A percentile compares a stretch with the other conserved stretches of the same genome.
phyloP scores from a whole-genome alignment of 441 rosid genomes.

The Adansonia rubrostipa region DNA sequence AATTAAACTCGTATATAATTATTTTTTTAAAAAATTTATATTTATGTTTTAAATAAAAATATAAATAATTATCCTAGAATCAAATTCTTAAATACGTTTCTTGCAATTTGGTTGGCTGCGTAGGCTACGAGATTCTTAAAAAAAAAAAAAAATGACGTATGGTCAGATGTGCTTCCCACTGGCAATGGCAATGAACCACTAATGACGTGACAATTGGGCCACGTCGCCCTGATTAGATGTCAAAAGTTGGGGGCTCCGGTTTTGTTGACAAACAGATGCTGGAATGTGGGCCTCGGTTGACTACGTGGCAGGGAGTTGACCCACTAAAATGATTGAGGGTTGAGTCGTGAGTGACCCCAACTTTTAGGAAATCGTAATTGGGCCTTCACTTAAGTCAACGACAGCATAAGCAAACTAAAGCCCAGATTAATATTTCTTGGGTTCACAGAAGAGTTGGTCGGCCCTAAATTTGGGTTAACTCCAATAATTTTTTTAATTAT shows the following conservation, averaged over 20 bases:
- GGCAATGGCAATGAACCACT: neutral
- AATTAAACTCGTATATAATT: no score
- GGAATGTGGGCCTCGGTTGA: neutral
- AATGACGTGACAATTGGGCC: no score
- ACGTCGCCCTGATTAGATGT: neutral
- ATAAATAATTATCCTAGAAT: no score
- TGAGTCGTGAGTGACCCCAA: neutral
- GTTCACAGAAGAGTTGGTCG: neutral
- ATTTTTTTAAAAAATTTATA: no score
- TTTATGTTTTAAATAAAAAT: no score
- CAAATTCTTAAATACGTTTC: no score
- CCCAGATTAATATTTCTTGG: neutral
- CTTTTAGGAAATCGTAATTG: neutral
- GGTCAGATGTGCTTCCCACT: no score
- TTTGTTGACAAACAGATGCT: neutral
- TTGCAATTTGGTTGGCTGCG: no score
- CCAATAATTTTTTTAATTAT: neutral
- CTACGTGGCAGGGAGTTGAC: neutral
- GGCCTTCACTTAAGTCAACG: neutral
- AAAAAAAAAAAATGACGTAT: no score
- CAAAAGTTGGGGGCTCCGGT: neutral
- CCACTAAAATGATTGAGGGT: neutral
- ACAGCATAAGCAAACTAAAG: neutral
- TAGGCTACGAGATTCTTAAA: no score
- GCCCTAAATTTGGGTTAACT: neutral